These are phyloP conservation scores for Geotrichum australiense DNA, from an alignment of 1,139 yeast genomes.

Conservation along the genomic window DNA sequence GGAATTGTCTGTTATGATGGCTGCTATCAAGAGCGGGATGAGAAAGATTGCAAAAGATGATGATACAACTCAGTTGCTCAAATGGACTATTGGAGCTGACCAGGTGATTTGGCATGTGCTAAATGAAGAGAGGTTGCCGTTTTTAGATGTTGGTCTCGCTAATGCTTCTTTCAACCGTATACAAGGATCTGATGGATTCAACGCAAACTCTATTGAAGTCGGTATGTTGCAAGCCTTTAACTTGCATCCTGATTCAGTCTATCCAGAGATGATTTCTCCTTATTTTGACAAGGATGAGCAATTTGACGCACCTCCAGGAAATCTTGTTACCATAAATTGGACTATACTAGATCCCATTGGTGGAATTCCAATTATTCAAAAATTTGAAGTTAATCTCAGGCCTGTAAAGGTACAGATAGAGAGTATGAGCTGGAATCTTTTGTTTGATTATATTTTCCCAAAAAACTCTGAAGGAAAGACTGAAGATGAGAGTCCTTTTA, in stretches of 20 bases:
- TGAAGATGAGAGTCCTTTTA: constrained; percentile 24
- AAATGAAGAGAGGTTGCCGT: constrained; percentile 53
- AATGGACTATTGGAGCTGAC: constrained; percentile 65
- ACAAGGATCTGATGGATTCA: constrained; percentile 56
- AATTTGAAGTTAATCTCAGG: constrained; percentile 44
- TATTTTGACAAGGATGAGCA: constrained; percentile 26
- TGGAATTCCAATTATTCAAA: constrained; percentile 65
- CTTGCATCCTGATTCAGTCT: constrained; percentile 50
- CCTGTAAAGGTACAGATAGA: constrained; percentile 74
- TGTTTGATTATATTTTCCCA: constrained; percentile 65
- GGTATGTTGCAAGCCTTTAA: constrained; percentile 67
- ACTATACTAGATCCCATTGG: constrained; percentile 73
- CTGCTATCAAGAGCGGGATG: constrained; percentile 53
- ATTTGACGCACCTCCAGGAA: constrained; percentile 21
- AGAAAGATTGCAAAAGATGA: constrained; percentile 38
- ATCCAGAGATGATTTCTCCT: constrained; percentile 69
- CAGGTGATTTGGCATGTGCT: constrained; percentile 68
- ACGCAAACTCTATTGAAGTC: constrained; percentile 52
- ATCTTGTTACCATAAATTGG: constrained; percentile 58
- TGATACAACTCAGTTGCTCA: constrained; percentile 35
- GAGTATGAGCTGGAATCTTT: constrained; percentile 52
- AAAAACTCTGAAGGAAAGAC: constrained; percentile 30
- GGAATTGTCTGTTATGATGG: constrained; percentile 60
- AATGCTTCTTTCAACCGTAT: constrained; percentile 55
- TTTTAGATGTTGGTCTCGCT: constrained; percentile 66